Base-by-base conservation (phyloP, 331 rosid species). In the Phaseolus coccineus region DNA sequence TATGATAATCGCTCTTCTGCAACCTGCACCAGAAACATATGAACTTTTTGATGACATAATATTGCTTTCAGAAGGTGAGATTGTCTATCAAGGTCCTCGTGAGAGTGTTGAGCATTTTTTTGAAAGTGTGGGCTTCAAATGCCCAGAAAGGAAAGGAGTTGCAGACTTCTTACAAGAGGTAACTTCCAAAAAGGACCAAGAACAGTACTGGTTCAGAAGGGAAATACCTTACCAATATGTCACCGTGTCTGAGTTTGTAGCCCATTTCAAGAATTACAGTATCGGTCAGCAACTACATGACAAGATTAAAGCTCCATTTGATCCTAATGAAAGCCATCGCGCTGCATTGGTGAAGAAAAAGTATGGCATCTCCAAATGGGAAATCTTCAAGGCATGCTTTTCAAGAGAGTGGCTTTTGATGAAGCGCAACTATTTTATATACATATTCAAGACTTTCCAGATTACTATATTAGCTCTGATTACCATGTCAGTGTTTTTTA, bases 101-200 rank as follows among this genome's bases (percentile, higher is more conserved):
- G 88, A 87, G 59, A 77, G 77, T 5, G 78, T 82, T 16, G 77
- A 82, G 0, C 85, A 84, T 6, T 89, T 89, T 56, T 87, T 89
- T 4, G 79, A 85, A 62, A 64, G 14, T 62, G 76, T 83, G 0
- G 89, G 90, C 37, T 89, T 89, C 74, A 81, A 81, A 64, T 89
- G 93, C 77, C 93, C 93, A 0, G 93, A 81, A 71, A 87, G 93
- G 66, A 87, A 89, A 76, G 93, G 88, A 77, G 71, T 70, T 58
- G 90, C 90, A 56, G 93, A 89, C 35, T 89, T 89, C 62, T 42
- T 89, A 82, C 91, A 87, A 24, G 91, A 89, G 61, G 87, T 89
- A 57, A 87, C 88, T 79, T 89, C 93, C 24, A 69, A 25, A 61
- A 89, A 89, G 68, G 91, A 87, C 61, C 91, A 87, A 78, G 87